Evolutionary conservation across 2,329 filamentous ascomycete genomes (phyloP), one percentile per base, ranked within the genome.

Genomic region (Apiospora marii): DNA sequence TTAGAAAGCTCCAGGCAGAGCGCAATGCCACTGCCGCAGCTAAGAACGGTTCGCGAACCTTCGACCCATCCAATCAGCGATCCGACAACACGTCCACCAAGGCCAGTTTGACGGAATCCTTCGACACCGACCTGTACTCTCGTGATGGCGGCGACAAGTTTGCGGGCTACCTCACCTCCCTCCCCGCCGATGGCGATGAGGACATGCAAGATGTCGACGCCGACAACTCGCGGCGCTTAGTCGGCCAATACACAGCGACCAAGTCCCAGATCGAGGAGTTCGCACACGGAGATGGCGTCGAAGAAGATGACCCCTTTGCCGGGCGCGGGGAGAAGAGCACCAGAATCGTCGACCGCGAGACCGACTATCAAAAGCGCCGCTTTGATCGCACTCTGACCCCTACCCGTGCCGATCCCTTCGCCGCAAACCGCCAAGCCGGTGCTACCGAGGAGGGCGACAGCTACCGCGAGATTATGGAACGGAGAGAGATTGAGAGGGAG

Each of bases 201-300:
- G 92, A 93, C 73, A 94, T 94, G 90, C 89, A 89, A 69, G 93
- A 92, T 82, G 91, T 85, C 72, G 92, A 94, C 81, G 91, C 85
- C 72, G 92, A 93, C 82, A 91, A 86, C 77, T 91, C 93, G 77
- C 90, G 93, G 79, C 91, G 94, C 73, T 87, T 99, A 74, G 92
- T 98, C 46, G 96, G 95, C 75, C 96, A 98, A 83, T 99, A 99
- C 84, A 99, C 96, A 48, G 96, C 96, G 37, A 96, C 95, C 51
- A 92, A 91, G 77, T 92, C 93, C 69, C 94, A 98, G 84, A 95
- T 99, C 80, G 94, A 98, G 81, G 96, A 99, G 84, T 97, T 98
- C 84, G 92, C 96, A 34, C 91, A 90, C 71, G 95, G 95, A 71
- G 88, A 89, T 74, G 95, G 94, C 61, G 94, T 96, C 37, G 96